Conservation (phyloP, 1,284 basidiomycete species). For the Heterobasidion occidentale region DNA sequence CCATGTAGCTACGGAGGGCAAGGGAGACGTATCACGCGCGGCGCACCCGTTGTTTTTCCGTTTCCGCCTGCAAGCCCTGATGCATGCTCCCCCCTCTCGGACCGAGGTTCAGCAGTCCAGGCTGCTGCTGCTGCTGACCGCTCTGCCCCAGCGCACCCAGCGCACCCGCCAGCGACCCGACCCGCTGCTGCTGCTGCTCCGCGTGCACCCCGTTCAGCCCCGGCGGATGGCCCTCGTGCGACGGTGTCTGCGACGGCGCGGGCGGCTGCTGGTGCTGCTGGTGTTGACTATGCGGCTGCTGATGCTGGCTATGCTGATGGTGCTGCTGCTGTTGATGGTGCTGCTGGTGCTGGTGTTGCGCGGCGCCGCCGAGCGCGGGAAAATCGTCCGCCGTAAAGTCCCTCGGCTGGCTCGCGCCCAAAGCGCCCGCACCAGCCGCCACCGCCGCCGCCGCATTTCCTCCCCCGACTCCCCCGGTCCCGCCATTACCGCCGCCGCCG, state of each 20-base stretch:
- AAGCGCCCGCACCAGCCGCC: slow-evolving; percentile 17
- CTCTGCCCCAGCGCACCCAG: slow-evolving; percentile 23
- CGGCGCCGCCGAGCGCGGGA: slow-evolving; percentile 67
- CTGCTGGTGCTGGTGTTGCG: slow-evolving; percentile 17
- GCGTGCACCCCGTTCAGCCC: slow-evolving; percentile 61
- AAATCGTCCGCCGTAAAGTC: slow-evolving; percentile 80
- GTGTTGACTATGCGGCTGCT: slow-evolving; percentile 18
- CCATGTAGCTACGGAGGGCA: slow-evolving; percentile 7
- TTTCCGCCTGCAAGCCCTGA: slow-evolving; percentile 54
- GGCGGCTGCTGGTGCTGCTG: slow-evolving; percentile 30
- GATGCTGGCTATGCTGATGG: slow-evolving; percentile 24
- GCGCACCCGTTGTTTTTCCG: slow-evolving; percentile 65
- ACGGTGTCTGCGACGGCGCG: slow-evolving; percentile 21
- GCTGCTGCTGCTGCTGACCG: slow-evolving; percentile 41
- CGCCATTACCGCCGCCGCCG: background rate
- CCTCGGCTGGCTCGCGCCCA: slow-evolving; percentile 38
- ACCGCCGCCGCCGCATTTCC: no score
- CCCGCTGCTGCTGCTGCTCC: slow-evolving; percentile 33
- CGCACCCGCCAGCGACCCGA: slow-evolving; percentile 27
- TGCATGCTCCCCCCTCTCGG: slow-evolving; percentile 34
- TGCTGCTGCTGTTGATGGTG: no score
- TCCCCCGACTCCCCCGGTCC: no score
- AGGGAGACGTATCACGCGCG: no score
- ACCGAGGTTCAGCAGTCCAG: slow-evolving; percentile 61
- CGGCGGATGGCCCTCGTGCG: slow-evolving; percentile 47